Evolutionary conservation across 495 filamentous ascomycete genomes (phyloP).

Genomic region (Penicillium ucsense): DNA sequence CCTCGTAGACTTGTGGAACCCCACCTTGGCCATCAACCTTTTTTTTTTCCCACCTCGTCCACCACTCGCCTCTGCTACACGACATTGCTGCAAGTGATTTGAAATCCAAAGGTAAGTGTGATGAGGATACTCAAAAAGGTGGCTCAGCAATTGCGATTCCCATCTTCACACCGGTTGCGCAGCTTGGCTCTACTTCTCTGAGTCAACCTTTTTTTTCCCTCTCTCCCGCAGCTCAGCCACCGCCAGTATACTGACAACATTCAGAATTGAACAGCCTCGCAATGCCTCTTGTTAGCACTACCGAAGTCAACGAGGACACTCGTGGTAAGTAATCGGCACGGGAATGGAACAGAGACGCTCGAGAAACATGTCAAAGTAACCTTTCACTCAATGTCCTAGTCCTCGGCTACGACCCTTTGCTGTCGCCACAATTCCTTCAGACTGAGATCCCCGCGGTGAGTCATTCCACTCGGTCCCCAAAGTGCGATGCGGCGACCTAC

Average conservation of each 20-base stretch:
- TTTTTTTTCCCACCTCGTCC: too few relatives aligned
- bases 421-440: constrained; percentile 79
- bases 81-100: too few relatives aligned
- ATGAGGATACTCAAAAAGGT: too few relatives aligned
- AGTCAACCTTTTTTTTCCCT: not conserved
- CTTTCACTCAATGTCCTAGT: constrained; percentile 42
- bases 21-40: too few relatives aligned
- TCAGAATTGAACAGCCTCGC: constrained; percentile 5
- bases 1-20: too few relatives aligned
- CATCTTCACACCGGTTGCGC: too few relatives aligned
- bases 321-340: constrained; percentile 28
- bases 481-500: too few relatives aligned
- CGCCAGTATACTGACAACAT: not conserved
- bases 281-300: constrained; percentile 42
- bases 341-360: not conserved
- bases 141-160: too few relatives aligned
- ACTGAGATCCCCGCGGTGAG: constrained; percentile 76
- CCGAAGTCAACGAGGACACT: constrained; percentile 44
- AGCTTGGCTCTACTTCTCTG: too few relatives aligned
- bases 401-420: constrained; percentile 88
- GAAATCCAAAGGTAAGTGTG: too few relatives aligned
- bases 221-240: not conserved
- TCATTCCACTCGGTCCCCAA: constrained; percentile 21
- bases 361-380: not conserved
- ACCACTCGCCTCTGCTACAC: too few relatives aligned